phyloP scores from a whole-genome alignment of 1,284 basidiomycete genomes.

The Phlebopus sp. region DNA sequence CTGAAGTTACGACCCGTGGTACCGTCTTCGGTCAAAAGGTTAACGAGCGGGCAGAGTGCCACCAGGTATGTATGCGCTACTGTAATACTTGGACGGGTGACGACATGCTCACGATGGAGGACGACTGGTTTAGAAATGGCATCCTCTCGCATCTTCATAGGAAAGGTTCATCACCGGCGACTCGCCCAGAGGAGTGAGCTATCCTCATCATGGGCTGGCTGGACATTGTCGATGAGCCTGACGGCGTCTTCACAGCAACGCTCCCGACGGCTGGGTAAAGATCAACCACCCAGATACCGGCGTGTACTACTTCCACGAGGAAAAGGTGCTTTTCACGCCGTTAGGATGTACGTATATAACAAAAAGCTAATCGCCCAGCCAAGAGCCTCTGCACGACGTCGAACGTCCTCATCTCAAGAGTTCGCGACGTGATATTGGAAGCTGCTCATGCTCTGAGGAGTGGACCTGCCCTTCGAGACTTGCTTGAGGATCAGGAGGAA shows the following conservation, averaged over 20 bases:
- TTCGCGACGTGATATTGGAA: constrained; percentile 10
- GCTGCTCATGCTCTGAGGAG: constrained; percentile 9
- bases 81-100: background rate
- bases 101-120: constrained; percentile 1
- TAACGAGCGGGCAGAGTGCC: background rate
- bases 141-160: constrained; percentile 19
- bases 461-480: constrained; percentile 5
- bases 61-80: constrained; percentile 8
- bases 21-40: constrained; percentile 16
- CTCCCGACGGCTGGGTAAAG: constrained; percentile 22
- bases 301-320: constrained; percentile 25
- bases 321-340: constrained; percentile 13
- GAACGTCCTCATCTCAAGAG: constrained; percentile 12
- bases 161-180: background rate
- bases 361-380: constrained; percentile 2
- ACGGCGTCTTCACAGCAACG: constrained; percentile 3
- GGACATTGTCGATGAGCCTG: background rate
- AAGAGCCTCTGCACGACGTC: constrained; percentile 22
- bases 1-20: constrained; percentile 14
- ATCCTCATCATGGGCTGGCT: no score
- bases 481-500: constrained; percentile 10
- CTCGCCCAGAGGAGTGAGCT: constrained; percentile 13
- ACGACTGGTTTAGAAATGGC: constrained; percentile 2
- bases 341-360: background rate
- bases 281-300: constrained; percentile 30